Percentiles rank a stretch among this genome's conserved stretches.
phyloP scores from a whole-genome alignment of 768 basidiomycete species.

The Kwoniella botswanensis region DNA sequence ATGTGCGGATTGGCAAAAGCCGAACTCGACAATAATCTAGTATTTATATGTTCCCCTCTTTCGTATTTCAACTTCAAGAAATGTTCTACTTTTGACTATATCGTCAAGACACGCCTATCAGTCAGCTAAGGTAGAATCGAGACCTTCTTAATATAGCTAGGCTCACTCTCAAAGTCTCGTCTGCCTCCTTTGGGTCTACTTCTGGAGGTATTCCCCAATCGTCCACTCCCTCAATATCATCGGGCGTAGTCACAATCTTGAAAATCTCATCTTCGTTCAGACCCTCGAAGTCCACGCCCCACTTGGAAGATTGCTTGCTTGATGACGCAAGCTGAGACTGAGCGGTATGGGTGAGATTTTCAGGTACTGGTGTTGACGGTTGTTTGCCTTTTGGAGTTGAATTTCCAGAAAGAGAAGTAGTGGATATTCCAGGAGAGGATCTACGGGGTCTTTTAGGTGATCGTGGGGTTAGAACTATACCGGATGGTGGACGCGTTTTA shows the following conservation, averaged over 20 bases:
- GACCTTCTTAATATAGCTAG: background rate
- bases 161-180: slow-evolving; percentile 38
- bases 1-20: slow-evolving; percentile 96
- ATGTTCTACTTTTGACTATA: slow-evolving; percentile 76
- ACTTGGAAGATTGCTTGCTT: background rate
- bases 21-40: slow-evolving; percentile 87
- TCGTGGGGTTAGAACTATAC: slow-evolving; percentile 15
- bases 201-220: slow-evolving; percentile 56
- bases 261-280: slow-evolving; percentile 49
- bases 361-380: slow-evolving; percentile 19
- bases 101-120: background rate
- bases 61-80: slow-evolving; percentile 76
- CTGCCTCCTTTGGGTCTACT: slow-evolving; percentile 32
- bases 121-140: background rate
- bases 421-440: background rate
- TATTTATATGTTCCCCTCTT: slow-evolving; percentile 88
- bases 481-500: slow-evolving; percentile 4
- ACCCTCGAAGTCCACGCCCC: slow-evolving; percentile 22
- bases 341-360: slow-evolving; percentile 46
- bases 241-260: slow-evolving; percentile 35
- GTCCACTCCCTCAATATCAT: slow-evolving; percentile 29
- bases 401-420: background rate
- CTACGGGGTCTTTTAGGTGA: slow-evolving; percentile 16
- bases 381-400: background rate
- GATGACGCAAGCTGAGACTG: slow-evolving; percentile 32